phyloP scores from a whole-genome alignment of 805 yeast genomes.

The Grigorovia transvaalensis region DNA sequence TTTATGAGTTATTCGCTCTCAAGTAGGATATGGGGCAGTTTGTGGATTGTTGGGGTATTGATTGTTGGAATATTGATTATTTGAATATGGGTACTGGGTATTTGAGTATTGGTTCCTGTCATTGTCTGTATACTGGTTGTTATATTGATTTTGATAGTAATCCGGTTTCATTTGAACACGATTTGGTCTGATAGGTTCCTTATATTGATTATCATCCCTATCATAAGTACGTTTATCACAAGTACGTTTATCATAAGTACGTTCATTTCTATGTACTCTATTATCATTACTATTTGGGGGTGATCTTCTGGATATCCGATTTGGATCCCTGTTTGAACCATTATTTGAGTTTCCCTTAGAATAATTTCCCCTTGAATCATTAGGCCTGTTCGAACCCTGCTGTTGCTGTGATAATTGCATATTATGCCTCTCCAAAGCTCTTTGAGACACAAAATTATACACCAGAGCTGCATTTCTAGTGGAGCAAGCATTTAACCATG shows the following conservation, averaged over 20 bases:
- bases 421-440: slow-evolving; percentile 11
- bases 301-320: background rate
- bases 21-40: background rate
- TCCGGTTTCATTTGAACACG: background rate
- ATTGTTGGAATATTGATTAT: background rate
- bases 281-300: too few relatives aligned
- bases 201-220: background rate
- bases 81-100: background rate
- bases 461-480: slow-evolving; percentile 81
- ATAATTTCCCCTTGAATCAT: background rate
- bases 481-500: slow-evolving; percentile 79
- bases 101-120: background rate
- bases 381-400: background rate
- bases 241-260: background rate
- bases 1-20: background rate
- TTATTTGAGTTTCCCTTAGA: background rate
- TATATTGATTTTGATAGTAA: background rate
- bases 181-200: background rate
- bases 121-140: background rate
- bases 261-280: background rate
- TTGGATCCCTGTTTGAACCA: background rate
- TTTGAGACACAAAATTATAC: slow-evolving; percentile 33
- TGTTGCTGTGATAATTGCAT: background rate
- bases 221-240: background rate
- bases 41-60: background rate